Conservation (phyloP, 1,284 basidiomycete species). For the Neonothopanus nambi region DNA sequence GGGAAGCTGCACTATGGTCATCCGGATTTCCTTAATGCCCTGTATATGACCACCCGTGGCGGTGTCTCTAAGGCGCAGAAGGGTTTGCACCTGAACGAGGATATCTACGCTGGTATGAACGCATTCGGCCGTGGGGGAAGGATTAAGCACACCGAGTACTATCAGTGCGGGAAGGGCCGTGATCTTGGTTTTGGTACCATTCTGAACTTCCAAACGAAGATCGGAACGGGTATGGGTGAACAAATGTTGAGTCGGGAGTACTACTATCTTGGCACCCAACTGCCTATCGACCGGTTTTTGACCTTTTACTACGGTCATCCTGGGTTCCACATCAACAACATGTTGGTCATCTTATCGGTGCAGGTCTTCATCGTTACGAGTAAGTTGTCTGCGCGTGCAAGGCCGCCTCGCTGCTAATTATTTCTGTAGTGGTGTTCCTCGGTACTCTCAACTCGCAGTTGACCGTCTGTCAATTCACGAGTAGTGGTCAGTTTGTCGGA, state of each 20-base stretch:
- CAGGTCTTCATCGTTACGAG: constrained; percentile 88
- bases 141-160: constrained; percentile 99
- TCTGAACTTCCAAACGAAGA: constrained; percentile 99
- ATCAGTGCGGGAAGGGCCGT: constrained; percentile 97
- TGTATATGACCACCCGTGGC: constrained; percentile 98
- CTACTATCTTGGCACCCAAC: constrained; percentile 98
- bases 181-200: constrained; percentile 99
- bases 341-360: constrained; percentile 93
- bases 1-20: constrained; percentile 99
- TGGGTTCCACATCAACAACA: constrained; percentile 99
- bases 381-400: constrained; percentile 39
- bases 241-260: constrained; percentile 99
- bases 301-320: constrained; percentile 99
- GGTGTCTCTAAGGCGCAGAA: constrained; percentile 99
- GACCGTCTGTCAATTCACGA: constrained; percentile 75
- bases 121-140: constrained; percentile 95
- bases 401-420: constrained; percentile 12
- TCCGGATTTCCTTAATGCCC: constrained; percentile 97
- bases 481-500: constrained; percentile 68
- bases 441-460: constrained; percentile 87
- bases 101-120: constrained; percentile 99
- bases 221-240: constrained; percentile 99
- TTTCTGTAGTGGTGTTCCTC: constrained; percentile 79
- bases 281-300: constrained; percentile 97
- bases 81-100: constrained; percentile 96